phyloP scores from a whole-genome alignment of 192 early-diverging fungal species.

The Coemansia interrupta region DNA sequence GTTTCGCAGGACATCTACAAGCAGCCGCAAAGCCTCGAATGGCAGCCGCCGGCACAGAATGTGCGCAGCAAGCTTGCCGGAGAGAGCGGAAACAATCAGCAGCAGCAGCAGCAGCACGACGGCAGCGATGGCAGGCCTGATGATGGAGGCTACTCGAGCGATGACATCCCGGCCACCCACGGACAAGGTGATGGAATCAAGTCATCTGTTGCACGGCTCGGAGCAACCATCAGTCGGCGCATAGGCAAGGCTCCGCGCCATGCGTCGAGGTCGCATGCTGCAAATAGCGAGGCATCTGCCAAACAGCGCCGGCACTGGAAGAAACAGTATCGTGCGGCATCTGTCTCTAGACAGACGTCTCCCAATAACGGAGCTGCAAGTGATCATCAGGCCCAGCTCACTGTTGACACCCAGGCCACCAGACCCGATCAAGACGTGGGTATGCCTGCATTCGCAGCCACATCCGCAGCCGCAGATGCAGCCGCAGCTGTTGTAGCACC shows the following conservation, averaged over 20 bases:
- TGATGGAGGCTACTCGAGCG: constrained; percentile 4
- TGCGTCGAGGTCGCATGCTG: constrained; percentile 5
- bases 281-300: constrained; percentile 1
- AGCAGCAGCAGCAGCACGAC: not conserved
- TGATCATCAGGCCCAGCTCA: not conserved
- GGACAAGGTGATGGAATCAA: constrained; percentile 21
- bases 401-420: constrained; percentile 3
- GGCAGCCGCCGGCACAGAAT: constrained; percentile 49
- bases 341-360: too few relatives aligned
- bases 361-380: not conserved
- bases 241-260: constrained; percentile 11
- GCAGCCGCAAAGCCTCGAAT: constrained; percentile 46
- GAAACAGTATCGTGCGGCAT: too few relatives aligned
- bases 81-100: not conserved
- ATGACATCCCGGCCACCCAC: constrained; percentile 2
- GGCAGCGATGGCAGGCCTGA: not conserved
- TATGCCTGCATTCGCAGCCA: not conserved
- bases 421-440: not conserved
- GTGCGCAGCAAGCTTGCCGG: constrained; percentile 44
- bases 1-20: constrained; percentile 50
- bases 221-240: constrained; percentile 27
- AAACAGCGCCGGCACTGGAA: constrained; percentile 1
- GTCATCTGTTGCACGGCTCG: constrained; percentile 29
- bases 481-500: not conserved
- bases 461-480: constrained; percentile 4